These are phyloP conservation scores for Cutaneotrichosporon arboriforme DNA, from an alignment of 1,284 basidiomycete genomes.

Conservation along the genomic window DNA sequence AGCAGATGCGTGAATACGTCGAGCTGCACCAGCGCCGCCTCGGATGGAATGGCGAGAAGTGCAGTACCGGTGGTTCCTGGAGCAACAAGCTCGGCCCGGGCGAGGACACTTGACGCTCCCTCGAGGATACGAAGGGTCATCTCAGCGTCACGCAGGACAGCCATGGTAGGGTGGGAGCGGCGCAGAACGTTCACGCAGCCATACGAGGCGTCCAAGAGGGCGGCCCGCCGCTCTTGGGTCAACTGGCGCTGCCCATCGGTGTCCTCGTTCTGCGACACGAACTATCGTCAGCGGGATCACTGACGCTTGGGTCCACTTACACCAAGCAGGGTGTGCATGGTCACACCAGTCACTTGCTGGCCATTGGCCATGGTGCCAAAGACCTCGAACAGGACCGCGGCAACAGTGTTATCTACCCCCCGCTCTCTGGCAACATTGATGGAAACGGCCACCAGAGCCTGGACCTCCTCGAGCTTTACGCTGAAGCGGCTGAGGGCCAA, in stretches of 20 bases:
- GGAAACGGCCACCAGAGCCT: slow-evolving; percentile 4
- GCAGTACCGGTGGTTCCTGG: slow-evolving; percentile 20
- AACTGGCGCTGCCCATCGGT: neutral
- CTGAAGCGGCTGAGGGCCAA: slow-evolving; percentile 24
- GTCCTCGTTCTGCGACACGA: slow-evolving; percentile 7
- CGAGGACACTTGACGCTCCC: slow-evolving; percentile 22
- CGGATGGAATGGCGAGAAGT: slow-evolving; percentile 15
- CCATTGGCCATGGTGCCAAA: slow-evolving; percentile 25
- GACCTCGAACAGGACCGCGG: slow-evolving; percentile 26
- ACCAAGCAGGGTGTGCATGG: slow-evolving; percentile 24
- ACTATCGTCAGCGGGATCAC: slow-evolving; percentile 2
- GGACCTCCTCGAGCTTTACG: slow-evolving; percentile 15
- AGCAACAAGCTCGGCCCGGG: slow-evolving; percentile 22
- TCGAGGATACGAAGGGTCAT: slow-evolving; percentile 14
- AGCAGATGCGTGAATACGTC: slow-evolving; percentile 30
- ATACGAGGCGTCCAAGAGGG: slow-evolving; percentile 19
- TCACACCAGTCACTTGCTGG: slow-evolving; percentile 14
- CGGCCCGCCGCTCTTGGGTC: neutral
- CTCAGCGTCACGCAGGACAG: slow-evolving; percentile 13
- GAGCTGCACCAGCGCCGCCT: slow-evolving; percentile 24
- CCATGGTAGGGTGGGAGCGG: slow-evolving; percentile 24
- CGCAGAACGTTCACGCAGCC: slow-evolving; percentile 28
- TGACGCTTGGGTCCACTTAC: slow-evolving; percentile 12
- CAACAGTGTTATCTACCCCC: slow-evolving; percentile 25
- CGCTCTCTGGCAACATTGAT: slow-evolving; percentile 8